Evolutionary conservation across 1,284 basidiomycete genomes (phyloP).

Genomic region (Termitomyces sp.): DNA sequence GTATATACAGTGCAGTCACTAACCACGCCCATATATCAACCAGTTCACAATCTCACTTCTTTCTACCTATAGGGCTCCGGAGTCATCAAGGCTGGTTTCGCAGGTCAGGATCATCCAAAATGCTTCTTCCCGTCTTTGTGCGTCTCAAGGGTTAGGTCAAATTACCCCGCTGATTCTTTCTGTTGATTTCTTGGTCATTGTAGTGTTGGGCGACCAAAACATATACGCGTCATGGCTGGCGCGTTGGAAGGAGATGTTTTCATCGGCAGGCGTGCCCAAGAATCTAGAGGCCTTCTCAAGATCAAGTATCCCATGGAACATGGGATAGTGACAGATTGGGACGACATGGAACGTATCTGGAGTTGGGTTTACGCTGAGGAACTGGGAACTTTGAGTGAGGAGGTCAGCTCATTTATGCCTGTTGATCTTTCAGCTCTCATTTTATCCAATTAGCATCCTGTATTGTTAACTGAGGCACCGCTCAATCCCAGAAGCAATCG

Average conservation of each 20-base stretch:
- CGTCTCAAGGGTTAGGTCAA: conserved; percentile 45
- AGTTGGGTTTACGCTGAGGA: conserved; percentile 95
- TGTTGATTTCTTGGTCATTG: conserved; percentile 20
- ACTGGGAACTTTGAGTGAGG: conserved; percentile 89
- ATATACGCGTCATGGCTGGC: conserved; percentile 94
- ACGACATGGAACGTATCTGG: conserved; percentile 99
- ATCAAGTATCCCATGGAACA: conserved; percentile 99
- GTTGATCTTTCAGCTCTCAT: conserved; percentile 13
- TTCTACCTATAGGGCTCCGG: conserved; percentile 74
- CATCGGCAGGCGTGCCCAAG: conserved; percentile 91
- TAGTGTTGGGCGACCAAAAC: conserved; percentile 94
- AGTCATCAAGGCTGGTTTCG: conserved; percentile 96
- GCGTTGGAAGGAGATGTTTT: conserved; percentile 90
- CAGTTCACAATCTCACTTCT: conserved; percentile 13
- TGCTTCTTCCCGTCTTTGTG: conserved; percentile 98
- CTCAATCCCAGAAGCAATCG: conserved; percentile 93
- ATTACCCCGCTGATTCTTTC: conserved; percentile 22
- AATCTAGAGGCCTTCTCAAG: conserved; percentile 89
- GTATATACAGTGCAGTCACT: conserved; percentile 26
- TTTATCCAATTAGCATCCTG: conserved; percentile 75
- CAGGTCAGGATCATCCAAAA: conserved; percentile 96
- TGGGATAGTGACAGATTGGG: conserved; percentile 94
- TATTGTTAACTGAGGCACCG: conserved; percentile 91
- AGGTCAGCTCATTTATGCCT: conserved; percentile 48
- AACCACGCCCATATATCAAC: conserved; percentile 17